Evolutionary conservation across 768 basidiomycete species (phyloP), one percentile per base, ranked within the genome.

Genomic region (Candolleomyces efflorescens): DNA sequence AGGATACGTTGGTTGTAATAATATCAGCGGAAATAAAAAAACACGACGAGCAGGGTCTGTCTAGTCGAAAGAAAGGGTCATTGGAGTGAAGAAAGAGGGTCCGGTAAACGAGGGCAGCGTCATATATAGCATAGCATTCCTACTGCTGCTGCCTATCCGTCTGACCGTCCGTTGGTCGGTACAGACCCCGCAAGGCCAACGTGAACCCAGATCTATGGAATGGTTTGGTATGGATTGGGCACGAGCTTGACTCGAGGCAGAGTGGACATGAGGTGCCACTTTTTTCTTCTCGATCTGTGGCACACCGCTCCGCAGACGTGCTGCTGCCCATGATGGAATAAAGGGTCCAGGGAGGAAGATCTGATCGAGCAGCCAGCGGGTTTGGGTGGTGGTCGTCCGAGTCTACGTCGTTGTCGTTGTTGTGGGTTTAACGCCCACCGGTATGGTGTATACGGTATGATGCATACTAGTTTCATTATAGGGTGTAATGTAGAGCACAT

Each of bases 41-140:
- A n/a, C n/a, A n/a, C n/a, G n/a, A n/a, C n/a, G n/a, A 32, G 32
- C 32, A 32, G n/a, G n/a, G n/a, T n/a, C 32, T 32, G 52, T 54
- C 26, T 54, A 52, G 22, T 50, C 51, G 57, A 37, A 52, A 39
- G 47, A 62, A 15, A 43, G 49, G 37, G 27, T n/a, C 49, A 26
- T 51, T 48, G 46, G 18, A 24, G 46, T n/a, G 24, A 20, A 27
- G 49, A 20, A 27, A 27, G 49, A n/a, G 20, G 15, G 5, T 20
- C 41, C 41, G 18, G 41, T 43, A 17, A 43, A 51, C 32, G 23
- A 36, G 17, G 27, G 10, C 17, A 27, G 49, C 49, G 49, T 51
- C 49, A 51, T 51, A 51, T 51, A 51, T 51, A 51, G 2, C n/a
- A n/a, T n/a, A n/a, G n/a, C n/a, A n/a, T n/a, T n/a, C n/a, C n/a